phyloP scores from a whole-genome alignment of 2,329 filamentous ascomycete genomes.

The Cryphonectria parasitica region DNA sequence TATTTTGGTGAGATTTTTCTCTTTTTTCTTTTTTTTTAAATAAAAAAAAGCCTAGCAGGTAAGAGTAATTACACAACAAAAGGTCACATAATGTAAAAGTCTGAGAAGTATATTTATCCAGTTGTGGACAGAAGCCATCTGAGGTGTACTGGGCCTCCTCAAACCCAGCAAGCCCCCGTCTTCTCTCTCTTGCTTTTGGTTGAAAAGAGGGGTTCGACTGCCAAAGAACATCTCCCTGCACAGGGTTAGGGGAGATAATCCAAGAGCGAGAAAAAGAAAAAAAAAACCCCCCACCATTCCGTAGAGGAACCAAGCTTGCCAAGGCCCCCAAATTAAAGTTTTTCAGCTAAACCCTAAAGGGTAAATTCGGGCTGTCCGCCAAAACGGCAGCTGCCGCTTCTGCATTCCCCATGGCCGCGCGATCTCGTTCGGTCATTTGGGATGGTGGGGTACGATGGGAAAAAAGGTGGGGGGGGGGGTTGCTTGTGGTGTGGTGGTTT shows the following conservation, averaged over 20 bases:
- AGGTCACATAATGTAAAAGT: too few relatives aligned
- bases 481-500: background rate
- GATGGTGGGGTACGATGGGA: background rate
- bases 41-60: background rate
- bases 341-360: background rate
- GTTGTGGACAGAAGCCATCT: background rate
- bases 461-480: background rate
- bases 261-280: background rate
- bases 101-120: background rate
- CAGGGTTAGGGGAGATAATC: constrained; percentile 10
- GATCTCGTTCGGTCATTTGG: background rate
- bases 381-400: constrained; percentile 13
- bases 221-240: background rate
- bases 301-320: background rate
- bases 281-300: background rate
- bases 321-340: constrained; percentile 3
- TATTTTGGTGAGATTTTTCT: too few relatives aligned
- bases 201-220: too few relatives aligned
- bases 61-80: background rate
- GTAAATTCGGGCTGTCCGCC: background rate
- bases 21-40: too few relatives aligned
- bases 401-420: background rate
- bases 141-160: too few relatives aligned
- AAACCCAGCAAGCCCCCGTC: too few relatives aligned
- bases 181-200: too few relatives aligned